Evolutionary conservation across 2,329 filamentous ascomycete species (phyloP).

Genomic region (Colletotrichum cuscutae): DNA sequence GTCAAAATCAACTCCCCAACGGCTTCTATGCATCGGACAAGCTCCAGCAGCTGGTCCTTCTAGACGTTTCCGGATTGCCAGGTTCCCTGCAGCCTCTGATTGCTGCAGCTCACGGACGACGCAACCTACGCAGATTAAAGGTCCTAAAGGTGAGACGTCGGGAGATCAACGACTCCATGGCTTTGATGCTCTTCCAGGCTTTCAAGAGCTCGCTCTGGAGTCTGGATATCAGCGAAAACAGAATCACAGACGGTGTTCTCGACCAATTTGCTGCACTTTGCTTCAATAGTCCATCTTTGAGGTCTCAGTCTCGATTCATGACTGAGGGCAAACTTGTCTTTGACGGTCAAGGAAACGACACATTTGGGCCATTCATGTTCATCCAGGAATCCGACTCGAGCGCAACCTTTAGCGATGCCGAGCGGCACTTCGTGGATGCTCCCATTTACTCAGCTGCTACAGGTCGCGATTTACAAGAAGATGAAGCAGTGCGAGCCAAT

Average conservation of each 20-base stretch:
- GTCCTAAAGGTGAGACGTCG: slow-evolving; percentile 62
- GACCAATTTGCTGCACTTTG: slow-evolving; percentile 44
- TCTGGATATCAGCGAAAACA: slow-evolving; percentile 64
- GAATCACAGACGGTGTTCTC: slow-evolving; percentile 58
- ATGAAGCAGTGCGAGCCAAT: slow-evolving; percentile 40
- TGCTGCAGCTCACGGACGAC: slow-evolving; percentile 44
- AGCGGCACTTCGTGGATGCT: slow-evolving; percentile 59
- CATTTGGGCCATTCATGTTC: slow-evolving; percentile 54
- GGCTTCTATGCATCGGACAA: slow-evolving; percentile 50
- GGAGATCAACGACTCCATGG: slow-evolving; percentile 55
- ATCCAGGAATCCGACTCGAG: slow-evolving; percentile 61
- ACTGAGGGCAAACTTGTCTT: slow-evolving; percentile 57
- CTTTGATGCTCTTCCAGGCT: slow-evolving; percentile 46
- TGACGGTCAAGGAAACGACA: slow-evolving; percentile 41
- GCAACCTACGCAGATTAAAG: slow-evolving; percentile 56
- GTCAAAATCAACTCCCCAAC: slow-evolving; percentile 50
- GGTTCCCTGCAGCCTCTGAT: slow-evolving; percentile 54
- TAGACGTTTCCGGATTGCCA: slow-evolving; percentile 62
- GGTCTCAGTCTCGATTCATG: slow-evolving; percentile 50
- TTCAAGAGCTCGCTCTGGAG: slow-evolving; percentile 62
- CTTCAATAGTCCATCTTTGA: slow-evolving; percentile 46
- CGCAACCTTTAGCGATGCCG: slow-evolving; percentile 53
- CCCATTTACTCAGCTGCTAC: slow-evolving; percentile 52
- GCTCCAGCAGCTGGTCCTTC: slow-evolving; percentile 57
- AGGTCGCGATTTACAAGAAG: slow-evolving; percentile 38